Evolutionary conservation across 106 monocot genomes (phyloP).

Genomic region (Dendrobium huoshanense): DNA sequence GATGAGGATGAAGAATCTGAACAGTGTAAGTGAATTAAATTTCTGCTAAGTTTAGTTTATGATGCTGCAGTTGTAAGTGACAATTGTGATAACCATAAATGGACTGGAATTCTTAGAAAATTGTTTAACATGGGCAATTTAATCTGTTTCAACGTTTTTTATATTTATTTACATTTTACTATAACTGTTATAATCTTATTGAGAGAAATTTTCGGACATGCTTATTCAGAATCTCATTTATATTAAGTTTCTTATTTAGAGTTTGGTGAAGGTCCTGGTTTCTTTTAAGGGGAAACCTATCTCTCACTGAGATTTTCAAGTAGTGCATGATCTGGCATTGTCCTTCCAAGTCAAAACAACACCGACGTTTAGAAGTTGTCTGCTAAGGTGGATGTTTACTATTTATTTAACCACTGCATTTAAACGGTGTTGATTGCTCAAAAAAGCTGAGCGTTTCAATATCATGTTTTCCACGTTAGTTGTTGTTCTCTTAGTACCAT

Average conservation of each 20-base stretch:
- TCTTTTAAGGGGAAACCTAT: too few species aligned
- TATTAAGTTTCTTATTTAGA: neutral
- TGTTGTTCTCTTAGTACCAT: too few species aligned
- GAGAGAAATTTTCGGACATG: neutral
- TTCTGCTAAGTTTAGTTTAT: neutral
- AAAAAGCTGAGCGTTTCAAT: too few species aligned
- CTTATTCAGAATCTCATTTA: neutral
- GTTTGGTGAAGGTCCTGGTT: too few species aligned
- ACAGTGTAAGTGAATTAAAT: constrained; percentile 21
- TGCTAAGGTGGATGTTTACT: neutral
- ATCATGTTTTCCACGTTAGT: too few species aligned
- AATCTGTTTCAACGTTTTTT: too few species aligned
- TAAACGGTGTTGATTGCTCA: neutral
- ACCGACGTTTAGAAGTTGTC: too few species aligned
- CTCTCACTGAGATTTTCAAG: too few species aligned
- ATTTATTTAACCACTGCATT: neutral
- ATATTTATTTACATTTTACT: neutral
- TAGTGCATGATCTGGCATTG: too few species aligned
- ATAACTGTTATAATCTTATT: neutral
- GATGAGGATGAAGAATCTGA: constrained; percentile 85
- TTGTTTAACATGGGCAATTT: neutral
- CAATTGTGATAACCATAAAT: neutral
- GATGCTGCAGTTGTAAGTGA: neutral
- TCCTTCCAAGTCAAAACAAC: too few species aligned
- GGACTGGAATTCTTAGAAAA: neutral